Percentiles rank a stretch among this genome's conserved stretches.
These are phyloP conservation scores for Aspergillus brunneoviolaceus DNA, from an alignment of 2,329 filamentous ascomycete species.

Conservation along the genomic window DNA sequence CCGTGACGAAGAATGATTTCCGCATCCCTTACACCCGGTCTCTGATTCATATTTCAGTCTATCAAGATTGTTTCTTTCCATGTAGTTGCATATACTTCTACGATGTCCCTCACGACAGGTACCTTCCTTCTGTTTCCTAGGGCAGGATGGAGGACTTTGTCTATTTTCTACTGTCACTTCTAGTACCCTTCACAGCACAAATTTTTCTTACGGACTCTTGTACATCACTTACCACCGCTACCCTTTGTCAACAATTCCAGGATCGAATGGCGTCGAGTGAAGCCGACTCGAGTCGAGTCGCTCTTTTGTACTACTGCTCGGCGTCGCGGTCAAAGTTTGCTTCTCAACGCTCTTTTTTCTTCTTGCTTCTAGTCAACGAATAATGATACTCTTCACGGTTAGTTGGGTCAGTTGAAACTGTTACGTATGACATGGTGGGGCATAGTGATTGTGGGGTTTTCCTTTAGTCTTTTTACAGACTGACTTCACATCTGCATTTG, in stretches of 20 bases:
- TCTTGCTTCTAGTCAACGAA: neutral
- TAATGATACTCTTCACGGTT: neutral
- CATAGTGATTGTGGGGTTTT: neutral
- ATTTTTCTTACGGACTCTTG: neutral
- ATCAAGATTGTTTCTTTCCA: neutral
- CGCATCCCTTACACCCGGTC: neutral
- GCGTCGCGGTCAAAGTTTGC: neutral
- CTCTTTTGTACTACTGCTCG: neutral
- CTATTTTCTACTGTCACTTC: neutral
- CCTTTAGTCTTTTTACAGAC: neutral
- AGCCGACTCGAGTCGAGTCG: neutral
- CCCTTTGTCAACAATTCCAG: neutral
- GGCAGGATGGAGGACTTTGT: too few species aligned
- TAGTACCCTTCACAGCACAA: neutral
- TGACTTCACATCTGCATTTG: neutral
- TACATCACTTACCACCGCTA: neutral
- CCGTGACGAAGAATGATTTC: neutral
- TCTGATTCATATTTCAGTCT: neutral
- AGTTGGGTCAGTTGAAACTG: neutral
- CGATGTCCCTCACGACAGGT: neutral
- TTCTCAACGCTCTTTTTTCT: neutral
- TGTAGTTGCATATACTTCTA: neutral
- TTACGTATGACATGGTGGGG: neutral
- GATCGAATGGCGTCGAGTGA: neutral
- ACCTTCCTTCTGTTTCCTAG: too few species aligned